Conservation (phyloP, 2,329 filamentous ascomycete genomes). For the Thielaviopsis cerberus region DNA sequence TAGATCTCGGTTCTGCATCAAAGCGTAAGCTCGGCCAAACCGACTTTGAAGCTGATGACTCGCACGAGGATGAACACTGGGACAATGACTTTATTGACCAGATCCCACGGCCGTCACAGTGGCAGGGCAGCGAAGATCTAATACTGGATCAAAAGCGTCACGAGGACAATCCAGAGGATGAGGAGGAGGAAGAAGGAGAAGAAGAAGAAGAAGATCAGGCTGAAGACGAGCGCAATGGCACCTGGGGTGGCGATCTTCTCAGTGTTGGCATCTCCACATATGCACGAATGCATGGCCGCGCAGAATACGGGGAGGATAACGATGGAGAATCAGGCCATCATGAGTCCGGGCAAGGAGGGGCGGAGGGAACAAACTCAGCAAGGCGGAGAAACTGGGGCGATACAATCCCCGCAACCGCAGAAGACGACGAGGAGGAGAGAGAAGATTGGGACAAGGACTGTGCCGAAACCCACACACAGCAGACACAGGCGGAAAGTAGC, state of each 20-base stretch:
- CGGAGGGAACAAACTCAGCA: too few species aligned
- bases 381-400: too few species aligned
- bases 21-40: conserved; percentile 42
- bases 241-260: conserved; percentile 9
- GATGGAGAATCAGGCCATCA: too few species aligned
- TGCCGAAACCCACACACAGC: background rate
- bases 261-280: too few species aligned
- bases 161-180: conserved; percentile 15
- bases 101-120: conserved; percentile 43
- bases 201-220: conserved; percentile 10
- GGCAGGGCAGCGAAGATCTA: conserved; percentile 48
- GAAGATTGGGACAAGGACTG: too few species aligned
- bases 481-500: background rate
- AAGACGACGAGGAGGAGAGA: too few species aligned
- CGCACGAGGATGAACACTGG: conserved; percentile 50
- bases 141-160: conserved; percentile 30
- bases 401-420: too few species aligned
- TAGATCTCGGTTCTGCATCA: conserved; percentile 14
- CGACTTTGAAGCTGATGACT: conserved; percentile 34
- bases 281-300: too few species aligned
- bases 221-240: background rate
- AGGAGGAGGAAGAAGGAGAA: conserved; percentile 14
- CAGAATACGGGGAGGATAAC: too few species aligned
- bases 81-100: conserved; percentile 43
- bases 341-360: too few species aligned